Evolutionary conservation across 495 filamentous ascomycete genomes (phyloP).

Genomic region (Penicillium maclennaniae): DNA sequence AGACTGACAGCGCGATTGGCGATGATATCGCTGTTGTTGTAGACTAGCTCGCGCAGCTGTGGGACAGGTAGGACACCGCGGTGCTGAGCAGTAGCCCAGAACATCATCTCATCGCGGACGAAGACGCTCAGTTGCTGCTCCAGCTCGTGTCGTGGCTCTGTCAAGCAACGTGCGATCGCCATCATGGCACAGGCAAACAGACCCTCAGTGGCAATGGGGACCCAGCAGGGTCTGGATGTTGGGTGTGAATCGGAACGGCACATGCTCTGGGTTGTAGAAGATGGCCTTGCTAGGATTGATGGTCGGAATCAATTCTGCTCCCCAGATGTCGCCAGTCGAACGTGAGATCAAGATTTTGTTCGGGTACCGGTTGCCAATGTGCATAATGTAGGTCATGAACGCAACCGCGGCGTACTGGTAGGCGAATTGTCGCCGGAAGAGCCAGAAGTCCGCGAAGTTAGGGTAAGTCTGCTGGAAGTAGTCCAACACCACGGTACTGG

Average conservation of each 20-base stretch:
- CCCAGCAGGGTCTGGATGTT: slow-evolving; percentile 95
- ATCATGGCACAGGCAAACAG: slow-evolving; percentile 89
- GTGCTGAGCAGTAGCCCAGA: slow-evolving; percentile 87
- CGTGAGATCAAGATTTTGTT: slow-evolving; percentile 92
- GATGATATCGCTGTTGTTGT: slow-evolving; percentile 81
- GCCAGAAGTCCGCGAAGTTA: slow-evolving; percentile 90
- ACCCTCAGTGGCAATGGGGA: slow-evolving; percentile 90
- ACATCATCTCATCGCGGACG: slow-evolving; percentile 95
- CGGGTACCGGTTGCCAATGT: slow-evolving; percentile 90
- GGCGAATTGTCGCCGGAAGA: slow-evolving; percentile 92
- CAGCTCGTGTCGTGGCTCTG: slow-evolving; percentile 84
- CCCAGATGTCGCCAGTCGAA: slow-evolving; percentile 90
- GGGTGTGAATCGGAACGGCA: slow-evolving; percentile 95
- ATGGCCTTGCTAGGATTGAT: slow-evolving; percentile 76
- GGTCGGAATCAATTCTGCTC: slow-evolving; percentile 81
- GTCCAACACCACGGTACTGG: slow-evolving; percentile 71
- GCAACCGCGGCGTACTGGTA: slow-evolving; percentile 95
- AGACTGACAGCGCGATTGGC: slow-evolving; percentile 84
- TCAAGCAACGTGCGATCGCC: slow-evolving; percentile 92
- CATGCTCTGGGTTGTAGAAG: slow-evolving; percentile 91
- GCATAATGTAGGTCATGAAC: slow-evolving; percentile 98
- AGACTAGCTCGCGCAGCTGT: slow-evolving; percentile 80
- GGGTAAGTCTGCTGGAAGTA: slow-evolving; percentile 90
- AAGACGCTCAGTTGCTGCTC: slow-evolving; percentile 91
- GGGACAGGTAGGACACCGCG: slow-evolving; percentile 60